Conservation (phyloP, 306 rosid genomes). For the cucumber (Cucumis sativus) region Cucumber_9930_V3 NC_026658.2:16935001-16935500, state of each 20-base stretch:
- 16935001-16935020: background rate
- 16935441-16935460: conserved; percentile 93
- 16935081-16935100: background rate
- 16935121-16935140: background rate
- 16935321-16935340: conserved; percentile 28
- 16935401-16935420: background rate
- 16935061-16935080: background rate
- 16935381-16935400: background rate
- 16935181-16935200: conserved; percentile 33
- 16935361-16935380: conserved; percentile 4
- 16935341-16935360: conserved; percentile 7
- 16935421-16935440: background rate
- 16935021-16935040: background rate
- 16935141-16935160: background rate
- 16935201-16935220: conserved; percentile 71
- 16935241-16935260: conserved; percentile 85
- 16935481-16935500: conserved; percentile 91
- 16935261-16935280: conserved; percentile 99
- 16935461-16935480: conserved; percentile 97
- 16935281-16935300: conserved; percentile 91
- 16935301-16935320: conserved; percentile 85
- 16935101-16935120: background rate
- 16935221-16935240: conserved; percentile 67
- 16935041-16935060: background rate
- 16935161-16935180: background rate